Base-by-base conservation (phyloP, 805 yeast species). In the Pichia eremophila region DNA sequence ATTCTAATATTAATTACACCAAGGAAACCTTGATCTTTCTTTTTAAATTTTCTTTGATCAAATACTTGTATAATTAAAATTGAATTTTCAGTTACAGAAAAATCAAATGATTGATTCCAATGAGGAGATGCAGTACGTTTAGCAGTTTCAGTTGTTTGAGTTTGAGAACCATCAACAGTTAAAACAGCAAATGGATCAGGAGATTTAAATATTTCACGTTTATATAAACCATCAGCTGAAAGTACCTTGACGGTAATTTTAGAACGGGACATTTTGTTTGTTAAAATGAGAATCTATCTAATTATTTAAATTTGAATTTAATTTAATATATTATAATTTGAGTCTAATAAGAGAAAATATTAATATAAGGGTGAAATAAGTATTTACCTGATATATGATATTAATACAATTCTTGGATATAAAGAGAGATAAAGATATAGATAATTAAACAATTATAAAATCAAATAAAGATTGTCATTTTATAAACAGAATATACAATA, bases 161-260 rank as follows among this genome's bases (percentile, higher is more conserved):
- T 93, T 63, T 93, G 99, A 19, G 86, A 81, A 5, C 98, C 98
- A 65, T 93, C 99, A n/a, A 93, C 90, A 12, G 98, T 91, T 52
- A 93, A 72, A 35, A 93, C 98, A 2, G 97, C 96, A 69, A 93
- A 93, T 11, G 99, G 99, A 66, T 93, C 99, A 2, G 99, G 99
- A 52, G 90, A 85, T 48, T 95, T 80, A 64, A 90, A 87, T 25
- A 93, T 90, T 65, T 93, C 99, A 53, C 99, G 77, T 68, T 93
- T 93, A 67, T 87, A 88, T 48, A 93, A 80, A 27, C 95, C 86
- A 65, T 93, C 99, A 14, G 98, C 97, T 15, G 97, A 98, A 40
- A 93, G 91, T 39, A 93, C 77, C 61, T 83, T 82, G 39, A 84
- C 89, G 49, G 74, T 74, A 54, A 82, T 74, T 52, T 60, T 61